Base-by-base conservation (phyloP, 805 yeast species). In the Kazachstania martiniae region DNA sequence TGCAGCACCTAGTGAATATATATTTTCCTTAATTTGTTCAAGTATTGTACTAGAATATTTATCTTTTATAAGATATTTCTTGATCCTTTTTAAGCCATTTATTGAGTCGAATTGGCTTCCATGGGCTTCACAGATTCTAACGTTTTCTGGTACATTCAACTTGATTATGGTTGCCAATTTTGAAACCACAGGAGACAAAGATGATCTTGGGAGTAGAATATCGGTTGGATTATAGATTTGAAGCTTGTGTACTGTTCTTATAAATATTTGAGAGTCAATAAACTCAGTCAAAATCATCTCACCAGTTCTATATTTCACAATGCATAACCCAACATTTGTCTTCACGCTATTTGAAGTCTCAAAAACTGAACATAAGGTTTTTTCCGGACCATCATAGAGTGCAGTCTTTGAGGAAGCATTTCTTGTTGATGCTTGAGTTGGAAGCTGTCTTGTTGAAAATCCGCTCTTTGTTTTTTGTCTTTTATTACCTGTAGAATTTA, bases 231-330 rank as follows among this genome's bases (percentile, higher is more conserved):
- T 43, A 28, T 47, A 49, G 1, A 65, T 46, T 13, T 53, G 56
- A 1, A 66, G 31, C 35, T 61, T 62, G 37, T 68, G 66, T 7
- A 68, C 44, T 0, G 70, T 63, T 28, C 70, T 47, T 3, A 66
- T 65, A 34, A 54, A 66, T 0, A 70, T 66, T 38, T 62, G 70
- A 0, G 72, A 61, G 40, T 68, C 74, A 13, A 57, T 46, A 10
- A 61, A 49, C 10, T 57, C 59, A 10, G 65, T 54, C 13, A 63
- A 32, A 2, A 49, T 49, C 35, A 67, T 34, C 22, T 51, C 58
- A 4, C 68, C 70, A 0, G 64, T 61, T 21, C 47, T 54, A 10
- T 57, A 43, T 31, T 61, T 52, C 4, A 64, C 33, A 25, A 64
- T 52, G 28, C 68, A 63, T 4, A 65, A 31, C 3, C 72, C 72